Percentiles rank a stretch among this genome's conserved stretches.
Conservation (phyloP, 2,329 filamentous ascomycete species). For the Madurella mycetomatis region DNA sequence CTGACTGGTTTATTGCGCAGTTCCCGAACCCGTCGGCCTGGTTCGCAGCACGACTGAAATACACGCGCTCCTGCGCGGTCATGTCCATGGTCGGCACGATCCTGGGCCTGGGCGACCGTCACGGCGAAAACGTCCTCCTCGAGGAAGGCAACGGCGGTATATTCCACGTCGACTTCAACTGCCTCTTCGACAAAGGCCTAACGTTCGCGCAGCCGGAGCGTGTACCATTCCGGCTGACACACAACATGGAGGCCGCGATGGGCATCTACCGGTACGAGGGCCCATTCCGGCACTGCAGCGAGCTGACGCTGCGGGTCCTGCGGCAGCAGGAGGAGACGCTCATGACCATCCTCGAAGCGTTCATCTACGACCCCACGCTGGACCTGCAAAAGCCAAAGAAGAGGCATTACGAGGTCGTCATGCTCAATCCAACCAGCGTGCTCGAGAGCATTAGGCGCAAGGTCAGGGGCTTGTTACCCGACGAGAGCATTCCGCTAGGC, state of each 20-base stretch:
- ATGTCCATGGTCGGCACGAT: constrained; percentile 99
- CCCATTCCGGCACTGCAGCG: constrained; percentile 84
- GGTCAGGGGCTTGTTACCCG: constrained; percentile 74
- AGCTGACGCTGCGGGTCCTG: constrained; percentile 78
- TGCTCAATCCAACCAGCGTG: constrained; percentile 64
- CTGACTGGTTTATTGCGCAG: constrained; percentile 92
- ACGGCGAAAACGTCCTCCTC: constrained; percentile 94
- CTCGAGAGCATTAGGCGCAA: constrained; percentile 86
- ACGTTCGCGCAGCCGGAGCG: constrained; percentile 93
- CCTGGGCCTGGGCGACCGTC: constrained; percentile 85
- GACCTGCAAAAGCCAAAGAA: constrained; percentile 77
- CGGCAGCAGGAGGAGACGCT: constrained; percentile 91
- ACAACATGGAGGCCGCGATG: constrained; percentile 98
- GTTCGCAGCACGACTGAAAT: constrained; percentile 83
- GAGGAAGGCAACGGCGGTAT: constrained; percentile 91
- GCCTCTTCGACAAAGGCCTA: constrained; percentile 94
- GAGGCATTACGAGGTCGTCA: constrained; percentile 45
- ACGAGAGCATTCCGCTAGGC: constrained; percentile 87
- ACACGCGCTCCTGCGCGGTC: constrained; percentile 90
- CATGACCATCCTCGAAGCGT: constrained; percentile 96
- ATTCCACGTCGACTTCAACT: constrained; percentile 99
- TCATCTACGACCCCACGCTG: constrained; percentile 92
- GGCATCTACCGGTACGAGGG: constrained; percentile 91
- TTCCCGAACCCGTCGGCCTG: constrained; percentile 90
- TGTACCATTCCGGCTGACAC: constrained; percentile 93